Base-by-base conservation (phyloP, 202 grass and related monocot genomes). In the Setaria italica region DNA sequence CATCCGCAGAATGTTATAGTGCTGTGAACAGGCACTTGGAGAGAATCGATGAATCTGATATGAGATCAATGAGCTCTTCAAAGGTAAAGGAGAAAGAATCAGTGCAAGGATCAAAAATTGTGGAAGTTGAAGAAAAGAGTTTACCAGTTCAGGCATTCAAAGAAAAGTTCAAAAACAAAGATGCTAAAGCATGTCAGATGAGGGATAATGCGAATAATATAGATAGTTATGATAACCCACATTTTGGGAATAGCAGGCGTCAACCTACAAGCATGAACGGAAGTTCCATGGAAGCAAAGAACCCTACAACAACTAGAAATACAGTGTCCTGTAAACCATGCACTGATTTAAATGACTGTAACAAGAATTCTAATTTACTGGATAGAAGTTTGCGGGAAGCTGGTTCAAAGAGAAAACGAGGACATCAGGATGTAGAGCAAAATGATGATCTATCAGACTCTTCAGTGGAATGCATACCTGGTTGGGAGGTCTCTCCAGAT, bases 401-500 rank as follows among this genome's bases (percentile, higher is more conserved):
- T 69, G 72, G 59, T 76, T 17, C 58, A 29, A 85, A 88, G 42
- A 83, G 78, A 79, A 87, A 94, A 71, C 25, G 70, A 66, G 33
- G 56, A 82, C 25, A 67, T 14, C 9, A 54, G 56, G 68, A 81
- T 72, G 13, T 21, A 41, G 62, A 82, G 66, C 84, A 67, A 78
- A 86, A 88, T 63, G 80, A 83, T 83, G 79, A 87, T 64, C 51
- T 79, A 16, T 87, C 76, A 65, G 80, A 87, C 34, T 46, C 51
- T 14, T 89, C 70, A 9, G 87, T 78, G 68, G 87, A 90, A 20
- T 85, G 62, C 16, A n/a, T 86, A 33, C 55, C 80, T 70, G 79
- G 58, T 16, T 76, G 76, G 50, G 80, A 78, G 53, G 59, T 92
- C 39, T 92, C 87, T 56, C 92, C 92, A 48, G 87, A 90, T 84